Conservation (phyloP, 805 yeast species). For the Crinitomyces ghanaensis region DNA sequence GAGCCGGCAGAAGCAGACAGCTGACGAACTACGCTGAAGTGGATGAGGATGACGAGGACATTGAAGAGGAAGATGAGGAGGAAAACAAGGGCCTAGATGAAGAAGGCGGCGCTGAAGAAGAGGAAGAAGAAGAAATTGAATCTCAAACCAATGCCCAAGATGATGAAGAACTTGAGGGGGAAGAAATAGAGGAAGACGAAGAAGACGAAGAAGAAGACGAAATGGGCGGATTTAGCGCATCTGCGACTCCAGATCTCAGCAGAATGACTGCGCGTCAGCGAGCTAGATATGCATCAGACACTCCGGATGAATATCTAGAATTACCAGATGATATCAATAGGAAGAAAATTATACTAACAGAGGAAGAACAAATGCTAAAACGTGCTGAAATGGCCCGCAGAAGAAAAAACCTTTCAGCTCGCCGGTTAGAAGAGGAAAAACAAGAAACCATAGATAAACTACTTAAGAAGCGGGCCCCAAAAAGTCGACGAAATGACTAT, state of each 20-base stretch:
- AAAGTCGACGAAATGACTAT: constrained; percentile 16
- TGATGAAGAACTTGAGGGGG: constrained; percentile 14
- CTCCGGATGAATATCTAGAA: constrained; percentile 20
- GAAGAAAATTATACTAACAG: constrained; percentile 56
- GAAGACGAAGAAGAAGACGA: constrained; percentile 15
- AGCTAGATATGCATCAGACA: constrained; percentile 19
- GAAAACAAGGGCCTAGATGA: constrained; percentile 13
- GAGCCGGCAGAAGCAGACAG: too few relatives aligned
- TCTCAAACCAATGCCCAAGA: constrained; percentile 15
- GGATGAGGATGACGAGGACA: constrained; percentile 10
- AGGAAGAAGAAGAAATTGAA: constrained; percentile 12
- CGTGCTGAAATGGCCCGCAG: constrained; percentile 83
- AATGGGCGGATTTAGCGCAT: constrained; percentile 13
- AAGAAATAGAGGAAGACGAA: constrained; percentile 1
- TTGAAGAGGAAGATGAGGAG: constrained; percentile 9
- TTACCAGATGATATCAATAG: constrained; percentile 26
- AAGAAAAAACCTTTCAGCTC: constrained; percentile 72
- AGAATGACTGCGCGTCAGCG: constrained; percentile 33
- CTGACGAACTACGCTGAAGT: constrained; percentile 1
- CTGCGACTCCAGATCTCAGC: constrained; percentile 13
- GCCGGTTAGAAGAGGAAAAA: constrained; percentile 83
- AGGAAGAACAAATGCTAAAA: constrained; percentile 70
- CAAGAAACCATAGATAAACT: constrained; percentile 81
- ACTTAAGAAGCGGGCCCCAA: constrained; percentile 68
- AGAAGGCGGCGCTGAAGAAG: constrained; percentile 12